phyloP scores from a whole-genome alignment of 768 basidiomycete genomes.

The Agrocybe pediades region DNA sequence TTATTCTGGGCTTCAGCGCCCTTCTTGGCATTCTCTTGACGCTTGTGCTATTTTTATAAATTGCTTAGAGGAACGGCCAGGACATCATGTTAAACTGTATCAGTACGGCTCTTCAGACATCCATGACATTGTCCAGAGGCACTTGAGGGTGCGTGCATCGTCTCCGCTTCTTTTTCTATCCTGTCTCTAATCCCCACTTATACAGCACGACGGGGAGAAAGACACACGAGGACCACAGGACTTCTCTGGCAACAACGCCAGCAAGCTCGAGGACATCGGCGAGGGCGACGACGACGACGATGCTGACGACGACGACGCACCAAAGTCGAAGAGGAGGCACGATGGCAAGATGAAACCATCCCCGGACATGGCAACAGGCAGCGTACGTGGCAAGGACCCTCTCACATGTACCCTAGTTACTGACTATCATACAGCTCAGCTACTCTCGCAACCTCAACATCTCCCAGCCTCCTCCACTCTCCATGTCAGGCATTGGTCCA shows the following conservation, averaged over 20 bases:
- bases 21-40: constrained; percentile 19
- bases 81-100: constrained; percentile 80
- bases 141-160: constrained; percentile 43
- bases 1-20: constrained; percentile 7
- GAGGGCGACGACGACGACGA: constrained; percentile 47
- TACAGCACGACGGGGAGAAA: constrained; percentile 51
- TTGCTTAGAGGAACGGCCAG: constrained; percentile 67
- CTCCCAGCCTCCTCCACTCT: constrained; percentile 30
- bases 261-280: constrained; percentile 34
- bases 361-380: constrained; percentile 19
- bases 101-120: constrained; percentile 79
- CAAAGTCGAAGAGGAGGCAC: constrained; percentile 28
- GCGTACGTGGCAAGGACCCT: constrained; percentile 13
- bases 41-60: constrained; percentile 45
- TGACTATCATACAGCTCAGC: constrained; percentile 13
- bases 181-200: constrained; percentile 13
- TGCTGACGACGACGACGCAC: constrained; percentile 30
- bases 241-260: constrained; percentile 39
- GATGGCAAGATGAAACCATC: constrained; percentile 34
- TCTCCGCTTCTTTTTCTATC: constrained; percentile 1
- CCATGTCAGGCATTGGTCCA: constrained; percentile 25
- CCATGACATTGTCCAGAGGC: constrained; percentile 69
- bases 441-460: constrained; percentile 26
- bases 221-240: constrained; percentile 48
- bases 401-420: background rate